These are phyloP conservation scores for Sphagnum magellanicum DNA, from an alignment of 228 moss, liverwort and hornwort species.

Conservation along the genomic window DNA sequence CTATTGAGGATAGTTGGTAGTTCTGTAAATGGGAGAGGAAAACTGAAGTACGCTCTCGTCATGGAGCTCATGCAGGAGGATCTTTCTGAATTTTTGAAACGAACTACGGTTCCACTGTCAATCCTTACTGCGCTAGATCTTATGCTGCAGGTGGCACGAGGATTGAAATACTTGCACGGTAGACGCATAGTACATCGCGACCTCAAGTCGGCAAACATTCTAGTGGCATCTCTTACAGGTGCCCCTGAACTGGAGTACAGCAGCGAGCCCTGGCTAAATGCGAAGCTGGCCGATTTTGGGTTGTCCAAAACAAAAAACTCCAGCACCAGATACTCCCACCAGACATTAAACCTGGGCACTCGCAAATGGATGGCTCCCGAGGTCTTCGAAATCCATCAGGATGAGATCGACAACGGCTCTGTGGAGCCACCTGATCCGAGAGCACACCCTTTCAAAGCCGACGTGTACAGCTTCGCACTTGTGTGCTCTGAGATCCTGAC, in stretches of 20 bases:
- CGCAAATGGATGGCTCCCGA: conserved; percentile 2
- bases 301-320: conserved; percentile 3
- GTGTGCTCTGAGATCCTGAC: conserved; percentile 2
- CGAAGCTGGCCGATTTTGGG: conserved; percentile 20
- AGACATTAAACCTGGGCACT: conserved; percentile 6
- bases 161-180: conserved; percentile 11
- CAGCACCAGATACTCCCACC: conserved; percentile 1
- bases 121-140: conserved; percentile 4
- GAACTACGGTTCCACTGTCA: not conserved
- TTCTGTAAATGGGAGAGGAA: not conserved
- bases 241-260: not conserved
- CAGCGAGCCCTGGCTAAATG: conserved; percentile 5
- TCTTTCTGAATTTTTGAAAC: not conserved
- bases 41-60: not conserved
- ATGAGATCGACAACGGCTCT: not conserved
- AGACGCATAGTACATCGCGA: conserved; percentile 7
- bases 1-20: conserved; percentile 5
- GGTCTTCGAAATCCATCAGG: not conserved
- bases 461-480: conserved; percentile 5
- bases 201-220: conserved; percentile 9
- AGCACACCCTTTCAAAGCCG: conserved; percentile 3
- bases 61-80: conserved; percentile 8
- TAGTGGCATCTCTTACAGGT: not conserved
- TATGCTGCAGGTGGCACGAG: conserved; percentile 10
- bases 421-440: not conserved